Base-by-base conservation (phyloP, 2,329 filamentous ascomycete species). In the Paramyrothecium roridum region DNA sequence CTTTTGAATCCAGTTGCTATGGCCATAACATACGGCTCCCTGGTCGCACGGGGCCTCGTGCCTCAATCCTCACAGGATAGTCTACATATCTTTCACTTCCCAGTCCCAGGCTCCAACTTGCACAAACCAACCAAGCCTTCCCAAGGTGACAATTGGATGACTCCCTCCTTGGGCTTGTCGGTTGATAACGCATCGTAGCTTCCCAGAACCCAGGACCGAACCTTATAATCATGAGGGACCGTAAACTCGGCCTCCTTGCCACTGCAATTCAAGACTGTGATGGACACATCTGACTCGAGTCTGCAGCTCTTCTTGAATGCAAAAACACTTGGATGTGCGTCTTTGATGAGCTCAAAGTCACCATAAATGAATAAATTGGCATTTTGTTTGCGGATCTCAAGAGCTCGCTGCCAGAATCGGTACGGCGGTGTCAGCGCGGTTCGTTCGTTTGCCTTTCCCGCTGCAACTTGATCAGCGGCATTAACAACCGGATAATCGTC, bases 261-360 rank as follows among this genome's bases (percentile, higher is more conserved):
- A 45, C 40, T 45, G 40, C 40, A 45, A 13, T 45, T 45, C 40
- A 45, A 45, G 40, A 45, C 40, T 45, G 40, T 45, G 40, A 45
- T 45, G 6, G 40, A 4, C 26, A 45, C 40, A 13, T 45, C 40
- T 45, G 4, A 13, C 19, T 45, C 40, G 40, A 45, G 40, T n/a
- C 19, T 17, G 40, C 40, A 45, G 40, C 40, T 45, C 40, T 45
- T 45, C 16, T 45, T 17, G 40, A 45, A 45, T 45, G 52, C 60
- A 52, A 62, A 62, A 4, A 62, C 17, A 50, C 61, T 53, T 0
- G 52, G n/a, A 2, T 62, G 49, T 0, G 49, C 48, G 19, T 2
- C 17, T 2, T 62, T 56, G 2, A 62, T 33, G 22, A 62, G 45
- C n/a, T 61, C 52, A 17, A 62, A 62, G 17, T 56, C 52, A 10